A percentile compares a stretch with the other conserved stretches of the same genome.
Conservation (phyloP, 225 moss, liverwort and hornwort genomes). For the Polytrichum commune region DNA sequence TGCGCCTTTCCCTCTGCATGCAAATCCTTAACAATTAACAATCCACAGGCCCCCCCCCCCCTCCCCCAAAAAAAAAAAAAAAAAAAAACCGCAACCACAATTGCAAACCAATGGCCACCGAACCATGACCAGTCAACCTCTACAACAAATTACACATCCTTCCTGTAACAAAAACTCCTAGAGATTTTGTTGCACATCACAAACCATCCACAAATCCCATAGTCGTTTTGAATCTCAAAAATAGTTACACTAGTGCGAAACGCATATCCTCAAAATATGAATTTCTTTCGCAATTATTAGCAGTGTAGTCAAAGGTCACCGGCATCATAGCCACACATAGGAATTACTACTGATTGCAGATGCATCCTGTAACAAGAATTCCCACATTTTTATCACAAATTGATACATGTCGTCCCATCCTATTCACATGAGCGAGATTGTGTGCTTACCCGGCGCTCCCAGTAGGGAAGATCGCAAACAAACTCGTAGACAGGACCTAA, state of each 20-base stretch:
- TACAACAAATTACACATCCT: too few species aligned
- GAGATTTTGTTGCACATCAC: not conserved
- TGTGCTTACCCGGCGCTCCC: conserved; percentile 79
- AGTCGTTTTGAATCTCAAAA: not conserved
- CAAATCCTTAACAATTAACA: not conserved
- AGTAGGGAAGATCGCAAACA: conserved; percentile 85
- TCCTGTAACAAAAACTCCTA: not conserved
- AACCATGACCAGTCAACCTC: too few species aligned
- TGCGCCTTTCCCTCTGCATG: conserved; percentile 69
- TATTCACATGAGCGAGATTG: too few species aligned
- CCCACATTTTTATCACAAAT: too few species aligned
- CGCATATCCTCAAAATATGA: too few species aligned
- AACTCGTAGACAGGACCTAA: conserved; percentile 89
- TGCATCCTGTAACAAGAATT: too few species aligned
- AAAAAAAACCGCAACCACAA: not conserved
- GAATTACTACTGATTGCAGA: too few species aligned
- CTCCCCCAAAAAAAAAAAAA: too few species aligned
- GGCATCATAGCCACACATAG: too few species aligned
- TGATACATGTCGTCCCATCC: not conserved
- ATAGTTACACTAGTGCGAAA: not conserved
- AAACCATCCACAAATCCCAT: not conserved
- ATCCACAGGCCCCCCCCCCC: not conserved
- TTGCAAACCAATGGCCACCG: too few species aligned
- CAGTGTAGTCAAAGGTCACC: too few species aligned
- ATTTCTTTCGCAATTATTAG: too few species aligned